These are phyloP conservation scores for Orbilia javanica DNA, from an alignment of 2,329 filamentous ascomycete genomes.

Conservation along the genomic window DNA sequence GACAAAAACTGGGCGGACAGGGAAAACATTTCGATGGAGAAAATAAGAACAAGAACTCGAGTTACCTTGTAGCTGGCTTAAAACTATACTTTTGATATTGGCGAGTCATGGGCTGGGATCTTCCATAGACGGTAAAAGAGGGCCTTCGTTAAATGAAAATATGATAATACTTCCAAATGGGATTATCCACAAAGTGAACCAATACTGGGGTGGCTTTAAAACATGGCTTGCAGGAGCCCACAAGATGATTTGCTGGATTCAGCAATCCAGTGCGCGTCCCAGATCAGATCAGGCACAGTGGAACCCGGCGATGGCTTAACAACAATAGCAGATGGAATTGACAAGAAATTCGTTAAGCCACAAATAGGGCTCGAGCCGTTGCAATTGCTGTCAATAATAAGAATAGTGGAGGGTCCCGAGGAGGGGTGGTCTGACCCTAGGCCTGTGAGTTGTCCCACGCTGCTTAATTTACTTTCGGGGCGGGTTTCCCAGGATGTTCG, in stretches of 20 bases:
- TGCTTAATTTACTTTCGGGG: conserved; percentile 56
- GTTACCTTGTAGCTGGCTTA: conserved; percentile 32
- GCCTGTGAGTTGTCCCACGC: conserved; percentile 56
- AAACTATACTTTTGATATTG: conserved; percentile 42
- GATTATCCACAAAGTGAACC: conserved; percentile 53
- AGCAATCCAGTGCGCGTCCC: conserved; percentile 43
- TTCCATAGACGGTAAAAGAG: conserved; percentile 44
- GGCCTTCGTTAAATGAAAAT: conserved; percentile 46
- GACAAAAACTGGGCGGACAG: conserved; percentile 25
- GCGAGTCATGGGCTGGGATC: conserved; percentile 43
- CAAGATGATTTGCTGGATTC: conserved; percentile 54
- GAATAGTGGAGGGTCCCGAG: conserved; percentile 37
- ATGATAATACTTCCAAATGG: conserved; percentile 50
- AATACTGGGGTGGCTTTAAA: conserved; percentile 58
- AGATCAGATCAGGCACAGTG: conserved; percentile 58
- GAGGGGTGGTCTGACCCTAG: conserved; percentile 55
- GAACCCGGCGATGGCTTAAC: conserved; percentile 54
- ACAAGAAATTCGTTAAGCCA: conserved; percentile 56
- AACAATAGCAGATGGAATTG: conserved; percentile 32
- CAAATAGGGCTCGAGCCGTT: conserved; percentile 56
- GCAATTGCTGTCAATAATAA: conserved; percentile 44
- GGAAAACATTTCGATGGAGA: conserved; percentile 27
- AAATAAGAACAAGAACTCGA: conserved; percentile 29
- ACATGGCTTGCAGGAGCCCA: conserved; percentile 56
- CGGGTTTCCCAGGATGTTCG: conserved; percentile 43